Evolutionary conservation across 805 yeast genomes (phyloP), one percentile per base, ranked within the genome.

Genomic region (Cyberlindnera mrakii): DNA sequence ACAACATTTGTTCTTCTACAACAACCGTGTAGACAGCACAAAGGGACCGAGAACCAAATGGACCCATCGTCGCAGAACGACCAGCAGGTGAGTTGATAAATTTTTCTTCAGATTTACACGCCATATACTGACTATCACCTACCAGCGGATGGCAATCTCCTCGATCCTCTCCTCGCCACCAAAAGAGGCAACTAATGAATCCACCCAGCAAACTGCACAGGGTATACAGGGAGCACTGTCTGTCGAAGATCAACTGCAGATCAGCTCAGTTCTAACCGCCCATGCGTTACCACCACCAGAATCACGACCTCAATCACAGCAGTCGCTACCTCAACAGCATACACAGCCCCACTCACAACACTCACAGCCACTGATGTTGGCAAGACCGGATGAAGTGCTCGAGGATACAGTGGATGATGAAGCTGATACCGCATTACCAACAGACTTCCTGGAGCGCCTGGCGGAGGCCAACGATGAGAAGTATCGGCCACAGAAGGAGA

Each of bases 91-190:
- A 20, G 37, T 35, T 9, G 10, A 23, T 23, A 10, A 23, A 10
- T 23, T 23, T 11, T 23, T 23, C 5, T 11, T 23, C 27, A 23
- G 27, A 8, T 23, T 23, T 6, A 11, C 27, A 23, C 27, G 27
- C 23, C 29, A 15, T 25, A n/a, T 35, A 36, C 39, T 36, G 29
- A 36, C 33, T 15, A 17, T 25, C 37, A 13, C n/a, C 13, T 15
- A 11, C 35, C 51, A 48, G 46, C 48, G 52, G 34, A 50, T 52
- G 53, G 47, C 54, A 13, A 52, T 52, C 29, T 52, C 55, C 7
- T 48, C 55, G 3, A 50, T 52, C 15, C 49, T 52, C 20, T 50
- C 54, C 20, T 52, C 55, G 10, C 54, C 55, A 15, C 47, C 47
- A 6, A 23, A 41, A 18, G 31, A 14, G 17, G 37, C 15, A 11